A percentile compares a stretch with the other conserved stretches of the same genome.
phyloP scores from a whole-genome alignment of 1,139 yeast genomes.

The Hyphopichia buzzinii region DNA sequence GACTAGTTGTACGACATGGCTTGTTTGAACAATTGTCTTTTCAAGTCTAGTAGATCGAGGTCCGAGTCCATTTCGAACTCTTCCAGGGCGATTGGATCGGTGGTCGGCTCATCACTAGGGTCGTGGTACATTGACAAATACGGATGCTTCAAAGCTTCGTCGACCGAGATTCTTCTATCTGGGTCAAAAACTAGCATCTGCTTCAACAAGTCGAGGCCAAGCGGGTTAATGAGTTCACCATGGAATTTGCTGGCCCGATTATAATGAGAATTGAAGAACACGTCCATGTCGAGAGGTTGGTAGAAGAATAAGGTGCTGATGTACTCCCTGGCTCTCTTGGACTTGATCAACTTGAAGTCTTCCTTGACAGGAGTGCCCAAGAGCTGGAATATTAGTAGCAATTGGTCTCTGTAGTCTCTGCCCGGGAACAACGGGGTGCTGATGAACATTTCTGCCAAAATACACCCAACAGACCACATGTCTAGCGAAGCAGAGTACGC shows the following conservation, averaged over 20 bases:
- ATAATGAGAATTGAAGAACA: conserved; percentile 29
- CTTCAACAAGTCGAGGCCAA: conserved; percentile 60
- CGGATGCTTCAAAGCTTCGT: conserved; percentile 65
- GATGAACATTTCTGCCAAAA: conserved; percentile 62
- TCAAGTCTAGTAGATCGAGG: conserved; percentile 45
- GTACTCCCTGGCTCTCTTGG: conserved; percentile 61
- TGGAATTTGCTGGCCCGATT: conserved; percentile 15
- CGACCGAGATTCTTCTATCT: conserved; percentile 58
- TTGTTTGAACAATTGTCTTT: conserved; percentile 56
- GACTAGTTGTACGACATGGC: conserved; percentile 37
- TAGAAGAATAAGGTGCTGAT: conserved; percentile 58
- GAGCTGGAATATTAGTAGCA: conserved; percentile 57
- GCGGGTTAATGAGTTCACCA: conserved; percentile 39
- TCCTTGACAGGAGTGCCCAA: conserved; percentile 64
- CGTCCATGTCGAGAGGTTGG: conserved; percentile 41
- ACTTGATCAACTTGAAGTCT: conserved; percentile 56
- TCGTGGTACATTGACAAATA: conserved; percentile 66
- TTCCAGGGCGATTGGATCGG: conserved; percentile 53
- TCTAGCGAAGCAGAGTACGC: conserved; percentile 72
- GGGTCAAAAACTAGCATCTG: conserved; percentile 66
- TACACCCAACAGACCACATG: conserved; percentile 80
- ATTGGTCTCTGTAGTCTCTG: conserved; percentile 65
- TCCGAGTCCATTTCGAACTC: conserved; percentile 66
- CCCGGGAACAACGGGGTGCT: conserved; percentile 80
- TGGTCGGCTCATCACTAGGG: conserved; percentile 68